Conservation (phyloP, 75 land plant species). For the Selaginella moellendorffii region DNA sequence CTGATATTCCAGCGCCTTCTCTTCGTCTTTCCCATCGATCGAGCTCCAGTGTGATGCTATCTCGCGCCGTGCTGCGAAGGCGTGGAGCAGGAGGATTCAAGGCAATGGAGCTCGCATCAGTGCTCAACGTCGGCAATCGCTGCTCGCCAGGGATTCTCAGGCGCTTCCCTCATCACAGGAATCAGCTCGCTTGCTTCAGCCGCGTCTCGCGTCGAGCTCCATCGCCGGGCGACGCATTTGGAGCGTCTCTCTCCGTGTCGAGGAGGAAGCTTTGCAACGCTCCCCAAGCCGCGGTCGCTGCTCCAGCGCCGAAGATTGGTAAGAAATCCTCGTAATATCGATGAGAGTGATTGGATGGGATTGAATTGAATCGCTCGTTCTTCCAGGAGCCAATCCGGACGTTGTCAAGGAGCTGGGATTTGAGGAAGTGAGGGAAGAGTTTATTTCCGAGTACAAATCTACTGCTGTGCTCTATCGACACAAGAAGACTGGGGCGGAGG, state of each 20-base stretch:
- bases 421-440: conserved; percentile 58
- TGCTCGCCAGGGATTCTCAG: neutral
- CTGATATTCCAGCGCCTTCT: no score
- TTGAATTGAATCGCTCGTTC: neutral
- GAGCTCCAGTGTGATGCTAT: neutral
- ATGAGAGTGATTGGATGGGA: neutral
- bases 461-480: conserved; percentile 77
- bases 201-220: neutral
- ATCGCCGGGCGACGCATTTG: conserved; percentile 1
- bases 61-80: neutral
- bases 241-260: neutral
- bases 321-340: neutral
- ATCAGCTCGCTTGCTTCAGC: neutral
- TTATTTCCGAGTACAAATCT: conserved; percentile 81
- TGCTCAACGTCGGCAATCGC: neutral
- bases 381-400: conserved; percentile 37
- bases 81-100: neutral
- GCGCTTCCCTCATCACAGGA: neutral
- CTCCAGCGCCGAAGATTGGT: conserved; percentile 13
- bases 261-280: conserved; percentile 5
- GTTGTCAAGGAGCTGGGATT: conserved; percentile 69
- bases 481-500: conserved; percentile 90
- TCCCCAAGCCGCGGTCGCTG: conserved; percentile 13
- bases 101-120: neutral
- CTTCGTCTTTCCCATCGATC: no score